These are phyloP conservation scores for Mucor plumbeus DNA, from an alignment of 371 early-diverging fungal genomes.

Conservation along the genomic window DNA sequence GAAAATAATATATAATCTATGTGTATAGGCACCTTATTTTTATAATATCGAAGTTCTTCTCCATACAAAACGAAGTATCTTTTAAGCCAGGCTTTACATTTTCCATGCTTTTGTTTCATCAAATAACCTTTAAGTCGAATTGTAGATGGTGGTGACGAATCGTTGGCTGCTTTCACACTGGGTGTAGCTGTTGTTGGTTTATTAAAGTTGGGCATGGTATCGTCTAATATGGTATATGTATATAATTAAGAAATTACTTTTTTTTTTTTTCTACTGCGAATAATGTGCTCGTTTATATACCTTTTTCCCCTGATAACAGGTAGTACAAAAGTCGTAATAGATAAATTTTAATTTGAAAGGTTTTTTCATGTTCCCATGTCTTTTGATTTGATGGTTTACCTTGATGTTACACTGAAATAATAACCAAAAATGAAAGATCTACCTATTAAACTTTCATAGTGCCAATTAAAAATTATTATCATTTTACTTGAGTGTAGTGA, in stretches of 20 bases:
- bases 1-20: not conserved
- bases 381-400: not conserved
- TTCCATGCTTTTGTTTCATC: constrained; percentile 50
- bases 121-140: constrained; percentile 37
- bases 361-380: not conserved
- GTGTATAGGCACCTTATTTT: constrained; percentile 17
- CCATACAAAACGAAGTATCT: constrained; percentile 30
- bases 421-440: not conserved
- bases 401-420: not conserved
- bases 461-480: too few species aligned
- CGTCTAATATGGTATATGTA: not conserved
- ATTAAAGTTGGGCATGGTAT: not conserved
- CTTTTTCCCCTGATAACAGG: not conserved
- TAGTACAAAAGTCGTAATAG: not conserved
- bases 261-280: not conserved
- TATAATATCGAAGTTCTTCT: constrained; percentile 24
- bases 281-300: not conserved
- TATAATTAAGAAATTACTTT: not conserved
- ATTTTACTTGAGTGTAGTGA: too few species aligned
- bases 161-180: constrained; percentile 21
- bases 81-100: constrained; percentile 31
- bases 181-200: constrained; percentile 13
- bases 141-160: constrained; percentile 14
- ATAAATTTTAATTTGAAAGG: constrained; percentile 5
- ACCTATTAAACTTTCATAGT: not conserved